Conservation (phyloP, 805 yeast genomes). For the Zygosaccharomyces kombuchaensis region DNA sequence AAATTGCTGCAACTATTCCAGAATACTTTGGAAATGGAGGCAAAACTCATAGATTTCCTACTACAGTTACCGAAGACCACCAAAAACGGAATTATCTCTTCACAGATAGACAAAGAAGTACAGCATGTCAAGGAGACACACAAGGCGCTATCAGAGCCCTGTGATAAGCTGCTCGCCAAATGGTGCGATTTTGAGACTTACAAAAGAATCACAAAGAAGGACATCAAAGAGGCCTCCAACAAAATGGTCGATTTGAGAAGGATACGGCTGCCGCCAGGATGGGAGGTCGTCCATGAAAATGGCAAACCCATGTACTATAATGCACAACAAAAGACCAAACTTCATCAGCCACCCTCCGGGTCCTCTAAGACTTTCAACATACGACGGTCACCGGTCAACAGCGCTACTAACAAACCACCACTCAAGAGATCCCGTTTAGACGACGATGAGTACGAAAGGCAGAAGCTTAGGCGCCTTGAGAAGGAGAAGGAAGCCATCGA, state of each 20-base stretch:
- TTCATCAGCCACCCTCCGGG: conserved; percentile 31
- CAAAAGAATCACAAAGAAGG: conserved; percentile 72
- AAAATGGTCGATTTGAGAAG: conserved; percentile 32
- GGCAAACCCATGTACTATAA: conserved; percentile 35
- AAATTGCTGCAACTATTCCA: conserved; percentile 45
- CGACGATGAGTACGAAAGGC: conserved; percentile 31
- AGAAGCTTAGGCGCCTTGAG: conserved; percentile 28
- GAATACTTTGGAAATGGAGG: conserved; percentile 40
- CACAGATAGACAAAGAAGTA: conserved; percentile 66
- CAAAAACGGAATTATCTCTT: conserved; percentile 68
- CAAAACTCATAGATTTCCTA: conserved; percentile 54
- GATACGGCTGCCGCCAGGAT: conserved; percentile 33
- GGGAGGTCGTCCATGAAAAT: conserved; percentile 35
- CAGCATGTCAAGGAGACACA: conserved; percentile 25
- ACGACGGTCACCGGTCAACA: conserved; percentile 7
- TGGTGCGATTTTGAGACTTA: conserved; percentile 80
- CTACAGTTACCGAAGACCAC: conserved; percentile 66
- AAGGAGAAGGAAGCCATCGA: conserved; percentile 25
- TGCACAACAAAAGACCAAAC: conserved; percentile 28
- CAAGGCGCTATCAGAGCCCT: conserved; percentile 30
- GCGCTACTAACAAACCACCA: conserved; percentile 8
- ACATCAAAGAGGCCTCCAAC: conserved; percentile 23
- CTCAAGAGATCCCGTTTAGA: conserved; percentile 22
- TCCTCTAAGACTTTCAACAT: conserved; percentile 15
- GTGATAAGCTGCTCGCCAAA: conserved; percentile 44